These are phyloP conservation scores for Rubus idaeus DNA, from an alignment of 306 rosid genomes.

Conservation along the genomic window DNA sequence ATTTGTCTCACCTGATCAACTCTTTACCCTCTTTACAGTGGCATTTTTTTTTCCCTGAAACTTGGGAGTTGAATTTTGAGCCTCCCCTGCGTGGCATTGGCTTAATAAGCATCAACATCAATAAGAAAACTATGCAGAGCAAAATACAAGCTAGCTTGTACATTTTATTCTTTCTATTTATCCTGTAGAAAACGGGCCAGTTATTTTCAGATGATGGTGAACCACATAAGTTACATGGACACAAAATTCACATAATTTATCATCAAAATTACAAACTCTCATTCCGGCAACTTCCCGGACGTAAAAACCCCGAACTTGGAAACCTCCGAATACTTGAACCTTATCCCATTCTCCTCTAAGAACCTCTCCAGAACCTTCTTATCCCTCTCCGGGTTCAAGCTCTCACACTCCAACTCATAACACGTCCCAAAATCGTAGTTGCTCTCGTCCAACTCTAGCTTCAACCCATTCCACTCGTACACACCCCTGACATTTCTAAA, in stretches of 20 bases:
- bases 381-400: conserved; percentile 37
- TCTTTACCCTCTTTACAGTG: not conserved
- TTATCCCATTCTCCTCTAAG: conserved; percentile 41
- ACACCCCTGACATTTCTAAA: conserved; percentile 58
- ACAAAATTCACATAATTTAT: not conserved
- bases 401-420: conserved; percentile 67
- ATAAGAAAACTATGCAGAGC: not conserved
- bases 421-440: conserved; percentile 56
- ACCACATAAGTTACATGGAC: not conserved
- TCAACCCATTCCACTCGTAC: conserved; percentile 54
- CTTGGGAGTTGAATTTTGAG: not conserved
- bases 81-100: not conserved
- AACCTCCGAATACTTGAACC: conserved; percentile 39
- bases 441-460: conserved; percentile 56
- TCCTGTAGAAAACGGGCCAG: not conserved
- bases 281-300: conserved; percentile 46
- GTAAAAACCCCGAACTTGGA: conserved; percentile 46
- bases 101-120: not conserved
- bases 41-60: not conserved
- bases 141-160: not conserved
- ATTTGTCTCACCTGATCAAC: not conserved
- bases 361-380: conserved; percentile 41
- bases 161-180: not conserved
- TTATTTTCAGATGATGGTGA: not conserved
- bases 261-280: not conserved